Conservation (phyloP, 2,329 filamentous ascomycete genomes). For the Graphiopsis chlorocephala region DNA sequence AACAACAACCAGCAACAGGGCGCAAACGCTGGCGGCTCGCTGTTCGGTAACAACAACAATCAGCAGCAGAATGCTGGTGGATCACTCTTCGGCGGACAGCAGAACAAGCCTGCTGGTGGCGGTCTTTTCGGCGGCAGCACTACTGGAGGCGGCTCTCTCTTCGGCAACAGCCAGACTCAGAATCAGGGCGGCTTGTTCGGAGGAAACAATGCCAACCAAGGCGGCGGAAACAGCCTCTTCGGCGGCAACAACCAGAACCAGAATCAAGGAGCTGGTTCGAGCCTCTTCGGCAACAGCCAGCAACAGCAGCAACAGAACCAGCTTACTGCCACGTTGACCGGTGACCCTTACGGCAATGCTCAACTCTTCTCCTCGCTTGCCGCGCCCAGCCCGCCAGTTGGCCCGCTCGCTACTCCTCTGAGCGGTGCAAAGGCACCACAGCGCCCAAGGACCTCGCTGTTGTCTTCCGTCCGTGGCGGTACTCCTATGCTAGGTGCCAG, state of each 20-base stretch:
- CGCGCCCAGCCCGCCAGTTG: constrained; percentile 67
- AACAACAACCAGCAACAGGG: constrained; percentile 26
- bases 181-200: constrained; percentile 16
- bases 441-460: constrained; percentile 31
- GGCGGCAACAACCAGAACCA: constrained; percentile 42
- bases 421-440: constrained; percentile 55
- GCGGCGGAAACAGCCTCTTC: constrained; percentile 39
- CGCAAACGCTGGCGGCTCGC: constrained; percentile 20
- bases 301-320: constrained; percentile 55
- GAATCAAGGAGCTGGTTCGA: constrained; percentile 40
- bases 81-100: constrained; percentile 19
- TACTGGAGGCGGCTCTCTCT: constrained; percentile 40
- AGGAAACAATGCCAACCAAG: constrained; percentile 39
- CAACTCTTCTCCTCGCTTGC: constrained; percentile 77
- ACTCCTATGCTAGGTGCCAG: constrained; percentile 14
- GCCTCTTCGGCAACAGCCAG: constrained; percentile 53
- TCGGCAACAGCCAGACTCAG: constrained; percentile 45
- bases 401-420: constrained; percentile 87
- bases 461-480: constrained; percentile 12
- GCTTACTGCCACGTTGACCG: constrained; percentile 59
- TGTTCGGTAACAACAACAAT: constrained; percentile 46
- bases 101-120: constrained; percentile 26
- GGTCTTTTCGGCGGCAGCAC: constrained; percentile 43
- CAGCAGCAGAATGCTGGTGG: constrained; percentile 49
- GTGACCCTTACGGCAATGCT: constrained; percentile 85